These are phyloP conservation scores for Teunomyces funiuensis DNA, from an alignment of 805 yeast genomes.

Conservation along the genomic window DNA sequence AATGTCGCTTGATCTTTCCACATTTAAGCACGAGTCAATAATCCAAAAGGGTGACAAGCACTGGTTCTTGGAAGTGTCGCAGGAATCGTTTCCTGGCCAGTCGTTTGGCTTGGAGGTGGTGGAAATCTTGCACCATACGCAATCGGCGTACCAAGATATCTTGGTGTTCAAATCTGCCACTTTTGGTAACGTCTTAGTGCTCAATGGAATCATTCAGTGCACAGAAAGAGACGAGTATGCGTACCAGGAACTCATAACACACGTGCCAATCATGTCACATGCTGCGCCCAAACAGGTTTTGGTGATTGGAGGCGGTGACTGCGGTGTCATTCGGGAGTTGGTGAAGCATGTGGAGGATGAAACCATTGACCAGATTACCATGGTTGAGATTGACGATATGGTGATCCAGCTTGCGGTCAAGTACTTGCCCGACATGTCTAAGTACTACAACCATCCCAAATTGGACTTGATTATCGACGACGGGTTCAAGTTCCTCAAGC, in stretches of 20 bases:
- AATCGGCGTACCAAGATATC: conserved; percentile 77
- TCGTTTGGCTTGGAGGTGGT: conserved; percentile 68
- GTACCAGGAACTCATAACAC: conserved; percentile 89
- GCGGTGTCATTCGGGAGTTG: conserved; percentile 89
- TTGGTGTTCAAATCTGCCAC: conserved; percentile 71
- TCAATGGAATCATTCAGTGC: conserved; percentile 89
- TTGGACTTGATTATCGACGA: conserved; percentile 71
- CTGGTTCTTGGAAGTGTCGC: conserved; percentile 81
- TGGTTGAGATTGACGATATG: conserved; percentile 87
- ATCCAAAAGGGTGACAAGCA: conserved; percentile 24
- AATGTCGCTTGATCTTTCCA: conserved; percentile 12
- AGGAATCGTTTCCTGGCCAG: conserved; percentile 83
- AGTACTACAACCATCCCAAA: conserved; percentile 59
- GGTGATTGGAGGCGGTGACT: conserved; percentile 95
- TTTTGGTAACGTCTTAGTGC: conserved; percentile 84
- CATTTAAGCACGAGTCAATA: conserved; percentile 31
- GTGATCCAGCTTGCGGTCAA: conserved; percentile 72
- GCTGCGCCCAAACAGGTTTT: conserved; percentile 71
- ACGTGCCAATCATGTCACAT: conserved; percentile 78
- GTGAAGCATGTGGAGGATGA: conserved; percentile 61
- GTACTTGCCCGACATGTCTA: conserved; percentile 77
- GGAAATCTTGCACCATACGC: conserved; percentile 61
- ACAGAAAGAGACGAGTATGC: conserved; percentile 93
- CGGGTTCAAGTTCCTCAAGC: conserved; percentile 75
- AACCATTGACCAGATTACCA: conserved; percentile 59